Evolutionary conservation across 1,284 basidiomycete species (phyloP), one percentile per base, ranked within the genome.

Genomic region (Boletus smithii): DNA sequence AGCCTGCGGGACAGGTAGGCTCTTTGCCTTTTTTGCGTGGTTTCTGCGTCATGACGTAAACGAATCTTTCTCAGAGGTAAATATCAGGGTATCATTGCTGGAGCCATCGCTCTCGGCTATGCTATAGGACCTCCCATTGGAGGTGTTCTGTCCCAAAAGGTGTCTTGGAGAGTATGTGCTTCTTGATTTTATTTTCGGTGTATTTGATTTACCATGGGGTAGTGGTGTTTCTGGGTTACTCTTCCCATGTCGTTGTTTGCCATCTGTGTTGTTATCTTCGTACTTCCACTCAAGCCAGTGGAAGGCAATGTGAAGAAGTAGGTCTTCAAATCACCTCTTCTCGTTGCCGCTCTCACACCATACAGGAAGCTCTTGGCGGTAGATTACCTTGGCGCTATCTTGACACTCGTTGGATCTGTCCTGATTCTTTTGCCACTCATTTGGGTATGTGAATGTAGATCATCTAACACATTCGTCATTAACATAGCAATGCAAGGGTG

Each of bases 151-250:
- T 68, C 78, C 2, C 70, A 85, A 56, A 77, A 76, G 43, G 75
- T 73, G 2, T 73, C 73, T 37, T 88, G 87, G 86, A 67, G 78
- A 51, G 80, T 81, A 61, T 8, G 75, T 66, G 11, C 48, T 51
- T 7, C 42, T 48, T 23, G 1, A 26, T 4, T 29, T 37, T 27
- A 6, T 18, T 16, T n/a, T 31, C 10, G n/a, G 3, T 7, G 4
- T 20, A 13, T 14, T 14, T 40, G 14, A 34, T 32, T 46, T 13
- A 44, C 43, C n/a, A 11, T 22, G 29, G 22, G 7, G 2, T 41
- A 78, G 75, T 82, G 79, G 78, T 79, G 77, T 56, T 81, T 83
- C 57, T 87, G 83, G 79, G 72, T 88, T 41, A 83, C 77, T 22
- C 71, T 86, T 3, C 85, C 85, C 1, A 58, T 85, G 2, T 77